phyloP scores from a whole-genome alignment of 371 early-diverging fungal species.

The Catenaria anguillulae region DNA sequence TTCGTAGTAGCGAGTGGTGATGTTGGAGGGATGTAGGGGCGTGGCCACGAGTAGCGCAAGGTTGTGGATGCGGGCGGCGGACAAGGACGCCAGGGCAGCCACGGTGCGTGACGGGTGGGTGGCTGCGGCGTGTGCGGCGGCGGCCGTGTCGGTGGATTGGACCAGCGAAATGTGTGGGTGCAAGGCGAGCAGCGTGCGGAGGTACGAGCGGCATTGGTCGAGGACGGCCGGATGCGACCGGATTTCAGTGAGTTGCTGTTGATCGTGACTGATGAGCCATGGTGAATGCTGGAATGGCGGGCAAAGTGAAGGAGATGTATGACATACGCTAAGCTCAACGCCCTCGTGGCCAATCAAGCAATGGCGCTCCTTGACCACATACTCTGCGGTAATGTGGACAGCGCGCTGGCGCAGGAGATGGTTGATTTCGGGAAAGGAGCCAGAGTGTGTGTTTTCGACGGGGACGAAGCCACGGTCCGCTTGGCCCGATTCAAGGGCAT shows the following conservation, averaged over 20 bases:
- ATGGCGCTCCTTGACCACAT: conserved; percentile 4
- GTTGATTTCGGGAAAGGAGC: conserved; percentile 4
- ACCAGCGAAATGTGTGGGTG: no score
- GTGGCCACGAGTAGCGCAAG: neutral
- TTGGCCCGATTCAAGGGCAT: neutral
- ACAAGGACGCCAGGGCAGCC: conserved; percentile 7
- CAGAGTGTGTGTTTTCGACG: conserved; percentile 7
- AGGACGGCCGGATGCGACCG: conserved; percentile 9
- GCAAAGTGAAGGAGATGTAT: neutral
- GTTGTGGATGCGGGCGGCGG: conserved; percentile 2
- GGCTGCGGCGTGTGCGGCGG: neutral
- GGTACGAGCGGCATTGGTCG: conserved; percentile 7
- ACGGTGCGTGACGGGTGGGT: neutral
- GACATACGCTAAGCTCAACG: neutral
- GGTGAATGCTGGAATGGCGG: no score
- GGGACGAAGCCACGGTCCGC: conserved; percentile 7
- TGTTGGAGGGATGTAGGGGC: neutral
- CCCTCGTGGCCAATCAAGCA: conserved; percentile 9
- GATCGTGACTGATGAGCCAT: no score
- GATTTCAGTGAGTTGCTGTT: conserved; percentile 3
- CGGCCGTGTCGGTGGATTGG: conserved; percentile 9
- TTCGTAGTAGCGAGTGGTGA: conserved; percentile 7
- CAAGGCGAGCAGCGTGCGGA: neutral
- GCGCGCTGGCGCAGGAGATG: neutral
- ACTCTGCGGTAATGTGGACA: conserved; percentile 7